These are phyloP conservation scores for Tolypocladium inflatum DNA, from an alignment of 2,329 filamentous ascomycete genomes.

Conservation along the genomic window DNA sequence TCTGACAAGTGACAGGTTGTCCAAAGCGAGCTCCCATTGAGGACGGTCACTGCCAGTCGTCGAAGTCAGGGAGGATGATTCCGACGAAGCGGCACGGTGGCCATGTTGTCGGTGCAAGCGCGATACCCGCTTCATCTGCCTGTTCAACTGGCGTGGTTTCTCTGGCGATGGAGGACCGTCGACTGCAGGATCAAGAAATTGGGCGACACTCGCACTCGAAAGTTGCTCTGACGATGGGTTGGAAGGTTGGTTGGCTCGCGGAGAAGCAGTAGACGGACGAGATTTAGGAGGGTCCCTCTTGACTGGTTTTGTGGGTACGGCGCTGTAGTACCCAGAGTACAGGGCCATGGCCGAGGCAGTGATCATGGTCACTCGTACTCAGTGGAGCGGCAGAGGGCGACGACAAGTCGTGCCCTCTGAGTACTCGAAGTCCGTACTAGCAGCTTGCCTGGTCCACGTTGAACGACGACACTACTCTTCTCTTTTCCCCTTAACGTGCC, in stretches of 20 bases:
- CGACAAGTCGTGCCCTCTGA: slow-evolving; percentile 6
- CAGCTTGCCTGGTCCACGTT: slow-evolving; percentile 1
- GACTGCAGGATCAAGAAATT: slow-evolving; percentile 47
- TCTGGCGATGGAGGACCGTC: slow-evolving; percentile 54
- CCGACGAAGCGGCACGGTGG: slow-evolving; percentile 38
- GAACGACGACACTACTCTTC: slow-evolving; percentile 6
- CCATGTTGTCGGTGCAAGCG: slow-evolving; percentile 21
- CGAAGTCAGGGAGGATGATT: slow-evolving; percentile 43
- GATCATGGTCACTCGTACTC: slow-evolving; percentile 7
- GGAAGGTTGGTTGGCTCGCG: slow-evolving; percentile 5
- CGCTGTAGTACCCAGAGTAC: slow-evolving; percentile 15
- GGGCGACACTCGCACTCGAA: slow-evolving; percentile 16
- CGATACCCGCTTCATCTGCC: slow-evolving; percentile 48
- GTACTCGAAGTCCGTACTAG: neutral
- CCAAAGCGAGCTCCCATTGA: slow-evolving; percentile 40
- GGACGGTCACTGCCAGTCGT: slow-evolving; percentile 27
- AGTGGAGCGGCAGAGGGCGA: slow-evolving; percentile 7
- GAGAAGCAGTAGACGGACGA: slow-evolving; percentile 2
- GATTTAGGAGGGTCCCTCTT: slow-evolving; percentile 4
- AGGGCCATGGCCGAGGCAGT: slow-evolving; percentile 12
- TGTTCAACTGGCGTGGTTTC: slow-evolving; percentile 46
- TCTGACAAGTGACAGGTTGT: slow-evolving; percentile 40
- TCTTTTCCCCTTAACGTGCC: neutral
- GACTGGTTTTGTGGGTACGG: slow-evolving; percentile 4
- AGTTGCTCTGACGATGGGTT: slow-evolving; percentile 6